Base-by-base conservation (phyloP, 176 grass and related monocot genomes). In the Carex kokanica region DNA sequence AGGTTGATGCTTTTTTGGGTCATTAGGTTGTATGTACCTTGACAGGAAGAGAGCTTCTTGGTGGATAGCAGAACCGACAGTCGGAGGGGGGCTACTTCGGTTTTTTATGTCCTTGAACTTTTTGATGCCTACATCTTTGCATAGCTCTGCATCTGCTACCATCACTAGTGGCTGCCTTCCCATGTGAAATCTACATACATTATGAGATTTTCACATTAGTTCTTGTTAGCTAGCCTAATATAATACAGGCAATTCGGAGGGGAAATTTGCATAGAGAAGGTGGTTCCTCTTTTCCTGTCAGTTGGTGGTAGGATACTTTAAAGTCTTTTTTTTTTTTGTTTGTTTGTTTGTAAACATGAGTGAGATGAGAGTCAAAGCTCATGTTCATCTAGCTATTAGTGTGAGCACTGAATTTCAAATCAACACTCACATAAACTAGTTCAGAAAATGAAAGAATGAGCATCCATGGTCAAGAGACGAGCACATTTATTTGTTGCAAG, bases 51-150 rank as follows among this genome's bases (percentile, higher is more conserved):
- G 96, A 20, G 91, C 91, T 52, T 99, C 91, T 57, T 95, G 93
- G 80, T 93, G 91, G 67, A 99, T 84, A 53, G 68, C 7, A 51
- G 91, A 92, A 41, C 93, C 93, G 4, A 88, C 62, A 2, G 83
- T 84, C 0, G 96, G 96, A 10, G 93, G 85, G 2, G 85, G 93
- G 61, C 82, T 92, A 88, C 93, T 99, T 87, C 96, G 82, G 47
- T 99, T 99, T 58, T 81, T 92, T 74, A 95, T 93, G 64, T 90
- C 66, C 86, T 95, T 99, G 83, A 99, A 99, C 79, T 95, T 99
- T 64, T 95, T 99, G 66, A 95, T 95, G 20, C 96, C 91, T 16
- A 95, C 96, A 68, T 93, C 91, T 79, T 90, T 99, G 91, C 96
- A 95, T 64, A 95, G 78, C 53, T 99, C 93, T 60, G 96, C 91